Evolutionary conservation across 1,284 basidiomycete species (phyloP), one percentile per base, ranked within the genome.

Genomic region (Bondarzewia mesenterica): DNA sequence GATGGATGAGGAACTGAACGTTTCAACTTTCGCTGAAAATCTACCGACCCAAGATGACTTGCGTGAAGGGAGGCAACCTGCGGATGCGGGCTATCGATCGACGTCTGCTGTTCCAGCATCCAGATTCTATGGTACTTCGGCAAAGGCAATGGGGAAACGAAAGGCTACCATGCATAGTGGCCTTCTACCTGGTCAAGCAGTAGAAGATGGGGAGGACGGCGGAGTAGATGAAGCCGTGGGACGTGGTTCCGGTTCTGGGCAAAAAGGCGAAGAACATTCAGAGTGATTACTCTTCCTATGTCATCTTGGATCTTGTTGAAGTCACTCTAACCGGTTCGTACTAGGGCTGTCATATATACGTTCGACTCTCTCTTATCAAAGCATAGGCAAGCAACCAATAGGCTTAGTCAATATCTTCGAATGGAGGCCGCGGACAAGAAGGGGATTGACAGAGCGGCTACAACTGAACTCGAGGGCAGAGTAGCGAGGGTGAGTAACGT

Each of bases 391-490:
- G 89, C 83, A 1, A 63, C 72, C 39, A 84, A 69, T 38, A 73
- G 72, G 15, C 74, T 99, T 14, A 66, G 67, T 22, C 59, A 68
- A 21, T 99, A 95, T 63, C 77, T 98, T 7, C 66, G 69, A 36
- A 68, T 74, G 54, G 95, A 99, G 63, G 93, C 93, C 0, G 68
- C 72, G 50, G 84, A 93, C 63, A 96, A 94, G 69, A 77, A 76
- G 50, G 63, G 55, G 0, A n/a, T 58, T 7, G 56, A 66, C 2
- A 58, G 74, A 5, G 59, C 71, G 25, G 70, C 73, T 2, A 72
- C 71, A 16, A 60, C 63, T 12, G 63, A 78, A 2, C 42, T 18
- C 15, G 49, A 60, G 5, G 71, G 69, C 29, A 78, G 70, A 56
- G 57, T 62, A 53, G 81, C 77, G 35, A 63, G 66, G 51, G 83